A percentile compares a stretch with the other conserved stretches of the same genome.
Evolutionary conservation across 345 rosid species (phyloP).

Genomic region (Fremontodendron californicum): DNA sequence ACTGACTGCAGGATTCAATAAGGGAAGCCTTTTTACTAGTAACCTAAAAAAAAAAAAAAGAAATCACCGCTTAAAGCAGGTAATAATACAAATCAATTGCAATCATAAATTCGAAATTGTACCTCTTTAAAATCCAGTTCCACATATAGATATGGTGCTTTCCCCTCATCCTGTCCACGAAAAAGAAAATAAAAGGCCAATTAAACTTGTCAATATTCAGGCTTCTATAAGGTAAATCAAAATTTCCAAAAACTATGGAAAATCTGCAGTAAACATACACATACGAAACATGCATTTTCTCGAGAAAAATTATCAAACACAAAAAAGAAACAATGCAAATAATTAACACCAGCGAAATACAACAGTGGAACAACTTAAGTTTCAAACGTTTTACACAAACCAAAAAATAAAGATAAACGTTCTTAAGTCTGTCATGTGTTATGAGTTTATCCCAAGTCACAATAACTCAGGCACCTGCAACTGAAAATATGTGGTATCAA

Average conservation of each 20-base stretch:
- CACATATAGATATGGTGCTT: conserved; percentile 71
- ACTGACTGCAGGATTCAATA: conserved; percentile 53
- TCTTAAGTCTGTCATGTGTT: neutral
- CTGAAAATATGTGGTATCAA: conserved; percentile 88
- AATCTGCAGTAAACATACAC: neutral
- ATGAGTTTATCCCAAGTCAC: neutral
- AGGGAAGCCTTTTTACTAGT: conserved; percentile 83
- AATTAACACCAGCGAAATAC: neutral
- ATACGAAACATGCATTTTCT: neutral
- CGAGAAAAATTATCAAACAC: neutral
- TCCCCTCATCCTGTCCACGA: conserved; percentile 73
- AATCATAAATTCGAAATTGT: conserved; percentile 5
- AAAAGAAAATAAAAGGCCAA: conserved; percentile 2
- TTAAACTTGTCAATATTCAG: neutral
- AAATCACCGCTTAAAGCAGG: conserved; percentile 18
- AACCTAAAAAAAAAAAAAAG: conserved; percentile 44
- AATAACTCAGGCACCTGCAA: conserved; percentile 50
- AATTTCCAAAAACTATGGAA: neutral
- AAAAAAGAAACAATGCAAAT: neutral
- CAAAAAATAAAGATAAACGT: neutral
- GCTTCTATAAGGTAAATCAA: neutral
- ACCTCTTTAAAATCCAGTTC: conserved; percentile 98
- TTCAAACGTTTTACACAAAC: neutral
- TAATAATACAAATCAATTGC: conserved; percentile 23
- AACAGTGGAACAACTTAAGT: neutral